Percentiles rank a stretch among this genome's conserved stretches.
phyloP scores from a whole-genome alignment of 495 filamentous ascomycete genomes.

The Penicillium lagena region DNA sequence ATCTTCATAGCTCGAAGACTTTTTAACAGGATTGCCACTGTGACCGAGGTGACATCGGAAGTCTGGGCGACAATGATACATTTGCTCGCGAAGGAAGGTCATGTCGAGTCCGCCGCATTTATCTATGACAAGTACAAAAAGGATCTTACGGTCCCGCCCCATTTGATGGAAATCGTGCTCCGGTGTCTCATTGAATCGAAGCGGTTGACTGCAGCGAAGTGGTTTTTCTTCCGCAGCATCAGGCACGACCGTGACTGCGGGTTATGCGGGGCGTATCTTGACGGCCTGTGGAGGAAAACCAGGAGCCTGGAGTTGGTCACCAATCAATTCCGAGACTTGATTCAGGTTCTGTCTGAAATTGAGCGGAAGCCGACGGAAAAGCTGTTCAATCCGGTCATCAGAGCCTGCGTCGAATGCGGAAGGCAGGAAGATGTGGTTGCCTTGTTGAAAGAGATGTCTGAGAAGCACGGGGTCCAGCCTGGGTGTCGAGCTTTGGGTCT shows the following conservation, averaged over 20 bases:
- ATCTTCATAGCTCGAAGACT: conserved; percentile 33
- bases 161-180: conserved; percentile 33
- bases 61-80: conserved; percentile 38
- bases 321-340: conserved; percentile 23
- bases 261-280: conserved; percentile 33
- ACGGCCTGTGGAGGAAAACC: conserved; percentile 38
- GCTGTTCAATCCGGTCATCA: conserved; percentile 37
- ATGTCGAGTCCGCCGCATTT: conserved; percentile 31
- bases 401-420: conserved; percentile 34
- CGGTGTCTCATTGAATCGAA: conserved; percentile 37
- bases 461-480: conserved; percentile 20
- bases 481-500: conserved; percentile 34
- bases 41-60: conserved; percentile 22
- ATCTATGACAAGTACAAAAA: conserved; percentile 26
- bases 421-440: conserved; percentile 29
- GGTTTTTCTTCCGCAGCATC: conserved; percentile 25
- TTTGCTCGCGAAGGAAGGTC: conserved; percentile 31
- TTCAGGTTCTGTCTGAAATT: conserved; percentile 18
- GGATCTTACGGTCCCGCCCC: conserved; percentile 18
- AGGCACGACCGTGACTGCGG: conserved; percentile 28
- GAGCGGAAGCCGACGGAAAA: conserved; percentile 28
- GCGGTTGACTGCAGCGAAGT: conserved; percentile 28
- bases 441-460: conserved; percentile 29
- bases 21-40: conserved; percentile 30
- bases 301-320: conserved; percentile 31